Conservation (phyloP, 257 asterid species). For the Solanum virginianum region DNA sequence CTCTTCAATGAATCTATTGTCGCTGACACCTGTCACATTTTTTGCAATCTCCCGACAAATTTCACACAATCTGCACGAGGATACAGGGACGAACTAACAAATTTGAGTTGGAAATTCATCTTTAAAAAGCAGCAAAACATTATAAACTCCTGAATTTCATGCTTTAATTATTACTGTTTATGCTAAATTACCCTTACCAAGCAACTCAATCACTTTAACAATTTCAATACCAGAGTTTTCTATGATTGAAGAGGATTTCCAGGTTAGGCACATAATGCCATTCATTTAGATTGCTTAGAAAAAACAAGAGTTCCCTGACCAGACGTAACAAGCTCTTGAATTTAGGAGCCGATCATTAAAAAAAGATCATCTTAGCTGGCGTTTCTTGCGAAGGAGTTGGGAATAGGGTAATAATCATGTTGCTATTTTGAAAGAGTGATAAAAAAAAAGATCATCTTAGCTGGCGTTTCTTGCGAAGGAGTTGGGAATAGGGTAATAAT, state of each 20-base stretch:
- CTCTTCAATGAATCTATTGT: slow-evolving; percentile 44
- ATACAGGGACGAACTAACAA: background rate
- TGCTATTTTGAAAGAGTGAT: background rate
- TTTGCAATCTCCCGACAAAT: slow-evolving; percentile 59
- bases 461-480: background rate
- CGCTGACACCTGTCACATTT: slow-evolving; percentile 37
- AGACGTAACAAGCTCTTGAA: background rate
- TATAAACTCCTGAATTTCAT: background rate
- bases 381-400: background rate
- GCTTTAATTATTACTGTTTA: background rate
- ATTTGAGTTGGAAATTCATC: background rate
- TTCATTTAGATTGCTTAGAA: background rate
- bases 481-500: background rate
- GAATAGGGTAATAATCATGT: background rate
- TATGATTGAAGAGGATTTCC: background rate
- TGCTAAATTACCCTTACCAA: background rate
- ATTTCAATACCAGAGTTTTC: background rate
- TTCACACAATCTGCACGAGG: slow-evolving; percentile 59
- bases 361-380: background rate
- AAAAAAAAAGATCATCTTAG: background rate
- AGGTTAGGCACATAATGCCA: background rate
- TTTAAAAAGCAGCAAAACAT: background rate
- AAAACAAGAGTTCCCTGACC: background rate
- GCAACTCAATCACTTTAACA: background rate
- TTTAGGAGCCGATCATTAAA: background rate